A percentile compares a stretch with the other conserved stretches of the same genome.
Conservation (phyloP, 2,329 filamentous ascomycete genomes). For the Phaeosphaeria sp. region DNA sequence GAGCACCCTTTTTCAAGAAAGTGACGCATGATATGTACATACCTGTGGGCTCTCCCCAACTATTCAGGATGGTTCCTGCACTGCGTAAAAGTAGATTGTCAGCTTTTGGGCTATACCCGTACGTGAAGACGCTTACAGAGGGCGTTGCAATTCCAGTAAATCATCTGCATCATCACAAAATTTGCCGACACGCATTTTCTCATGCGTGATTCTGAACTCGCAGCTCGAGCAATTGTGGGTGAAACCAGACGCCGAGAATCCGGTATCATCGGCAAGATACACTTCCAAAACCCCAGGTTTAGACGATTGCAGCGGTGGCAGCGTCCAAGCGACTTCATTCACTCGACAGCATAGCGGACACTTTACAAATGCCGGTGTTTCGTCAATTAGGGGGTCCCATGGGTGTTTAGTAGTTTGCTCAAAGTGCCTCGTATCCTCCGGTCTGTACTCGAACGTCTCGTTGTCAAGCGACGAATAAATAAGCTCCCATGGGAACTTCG, state of each 20-base stretch:
- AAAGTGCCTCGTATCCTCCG: conserved; percentile 51
- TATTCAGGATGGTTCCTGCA: conserved; percentile 68
- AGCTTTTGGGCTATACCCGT: neutral
- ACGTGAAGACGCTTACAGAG: conserved; percentile 56
- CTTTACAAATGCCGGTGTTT: conserved; percentile 53
- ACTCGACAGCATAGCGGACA: conserved; percentile 62
- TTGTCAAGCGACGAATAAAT: conserved; percentile 57
- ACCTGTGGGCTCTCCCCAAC: conserved; percentile 58
- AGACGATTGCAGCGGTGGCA: conserved; percentile 24
- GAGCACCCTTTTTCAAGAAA: neutral
- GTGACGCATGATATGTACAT: neutral
- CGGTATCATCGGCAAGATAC: conserved; percentile 54
- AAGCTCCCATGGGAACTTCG: conserved; percentile 69
- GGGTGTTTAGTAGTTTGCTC: conserved; percentile 53
- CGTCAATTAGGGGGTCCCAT: conserved; percentile 68
- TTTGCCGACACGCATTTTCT: conserved; percentile 66
- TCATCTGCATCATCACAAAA: conserved; percentile 64
- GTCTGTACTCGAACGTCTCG: conserved; percentile 63
- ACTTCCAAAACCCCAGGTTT: conserved; percentile 30
- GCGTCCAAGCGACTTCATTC: conserved; percentile 66
- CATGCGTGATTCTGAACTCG: conserved; percentile 58
- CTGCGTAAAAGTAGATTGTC: neutral
- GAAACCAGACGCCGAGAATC: conserved; percentile 68
- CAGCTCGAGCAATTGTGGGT: conserved; percentile 60
- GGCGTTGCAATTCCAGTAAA: conserved; percentile 55